A percentile compares a stretch with the other conserved stretches of the same genome.
These are phyloP conservation scores for Malania oleifera DNA, from an alignment of 164 flowering plant species.

Conservation along the genomic window DNA sequence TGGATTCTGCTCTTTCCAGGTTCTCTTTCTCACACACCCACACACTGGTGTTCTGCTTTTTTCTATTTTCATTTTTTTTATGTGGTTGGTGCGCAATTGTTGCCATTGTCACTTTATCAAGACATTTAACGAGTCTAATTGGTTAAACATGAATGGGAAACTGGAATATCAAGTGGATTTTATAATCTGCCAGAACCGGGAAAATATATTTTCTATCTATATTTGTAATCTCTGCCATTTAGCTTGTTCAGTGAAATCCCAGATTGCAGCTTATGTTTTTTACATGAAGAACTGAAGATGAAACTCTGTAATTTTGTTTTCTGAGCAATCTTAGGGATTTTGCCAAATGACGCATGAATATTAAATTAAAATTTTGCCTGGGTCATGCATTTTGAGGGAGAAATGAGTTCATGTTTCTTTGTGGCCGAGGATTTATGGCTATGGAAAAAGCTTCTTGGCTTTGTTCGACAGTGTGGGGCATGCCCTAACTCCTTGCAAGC, in stretches of 20 bases:
- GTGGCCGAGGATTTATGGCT: too few species aligned
- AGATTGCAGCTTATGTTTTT: neutral
- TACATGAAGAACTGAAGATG: too few species aligned
- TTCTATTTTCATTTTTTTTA: too few species aligned
- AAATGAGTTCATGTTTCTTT: too few species aligned
- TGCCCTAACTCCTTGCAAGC: too few species aligned
- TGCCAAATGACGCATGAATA: neutral
- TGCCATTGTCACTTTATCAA: neutral
- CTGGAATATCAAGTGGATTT: neutral
- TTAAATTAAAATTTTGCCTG: neutral
- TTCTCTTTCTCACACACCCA: slow-evolving; percentile 7
- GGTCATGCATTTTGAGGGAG: neutral
- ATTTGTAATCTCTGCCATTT: neutral
- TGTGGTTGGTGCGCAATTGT: neutral
- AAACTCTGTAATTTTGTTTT: neutral
- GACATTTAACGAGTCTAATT: neutral
- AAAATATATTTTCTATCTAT: neutral
- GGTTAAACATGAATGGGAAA: neutral
- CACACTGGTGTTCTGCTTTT: too few species aligned
- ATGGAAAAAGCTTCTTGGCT: too few species aligned
- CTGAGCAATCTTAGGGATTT: neutral
- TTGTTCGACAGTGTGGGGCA: too few species aligned
- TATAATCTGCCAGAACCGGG: neutral
- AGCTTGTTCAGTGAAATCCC: too few species aligned
- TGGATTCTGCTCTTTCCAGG: slow-evolving; percentile 57